phyloP scores from a whole-genome alignment of 2,329 filamentous ascomycete genomes.

The Anisogramma anomala region DNA sequence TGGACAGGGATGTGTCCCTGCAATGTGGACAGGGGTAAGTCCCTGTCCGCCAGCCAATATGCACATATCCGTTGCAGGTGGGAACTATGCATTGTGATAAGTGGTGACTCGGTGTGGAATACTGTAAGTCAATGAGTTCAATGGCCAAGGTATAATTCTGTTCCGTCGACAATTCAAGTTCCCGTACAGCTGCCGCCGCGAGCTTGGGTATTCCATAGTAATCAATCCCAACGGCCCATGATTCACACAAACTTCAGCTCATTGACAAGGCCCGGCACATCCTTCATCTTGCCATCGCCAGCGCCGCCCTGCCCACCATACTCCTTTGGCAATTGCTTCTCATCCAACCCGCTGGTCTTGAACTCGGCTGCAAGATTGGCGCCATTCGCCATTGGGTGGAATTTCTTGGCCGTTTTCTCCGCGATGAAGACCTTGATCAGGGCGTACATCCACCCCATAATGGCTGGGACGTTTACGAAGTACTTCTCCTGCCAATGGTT shows the following conservation, averaged over 20 bases:
- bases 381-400: slow-evolving; percentile 63
- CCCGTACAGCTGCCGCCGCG: no score
- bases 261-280: slow-evolving; percentile 5
- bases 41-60: no score
- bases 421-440: slow-evolving; percentile 67
- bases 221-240: no score
- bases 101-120: no score
- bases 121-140: no score
- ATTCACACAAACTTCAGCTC: slow-evolving; percentile 12
- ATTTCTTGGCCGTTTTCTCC: slow-evolving; percentile 64
- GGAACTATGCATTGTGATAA: no score
- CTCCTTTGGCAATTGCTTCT: slow-evolving; percentile 51
- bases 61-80: no score
- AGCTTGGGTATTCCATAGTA: no score
- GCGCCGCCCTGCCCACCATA: slow-evolving; percentile 63
- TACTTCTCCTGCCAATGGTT: slow-evolving; percentile 53
- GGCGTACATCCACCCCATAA: slow-evolving; percentile 81
- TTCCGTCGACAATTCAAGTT: no score
- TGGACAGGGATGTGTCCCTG: no score
- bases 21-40: no score
- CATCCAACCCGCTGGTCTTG: slow-evolving; percentile 46
- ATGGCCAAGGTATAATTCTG: no score
- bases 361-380: slow-evolving; percentile 52
- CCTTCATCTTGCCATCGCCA: slow-evolving; percentile 14
- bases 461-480: slow-evolving; percentile 82